Base-by-base conservation (phyloP, 2,329 filamentous ascomycete genomes). In the Mycogone perniciosa region DNA sequence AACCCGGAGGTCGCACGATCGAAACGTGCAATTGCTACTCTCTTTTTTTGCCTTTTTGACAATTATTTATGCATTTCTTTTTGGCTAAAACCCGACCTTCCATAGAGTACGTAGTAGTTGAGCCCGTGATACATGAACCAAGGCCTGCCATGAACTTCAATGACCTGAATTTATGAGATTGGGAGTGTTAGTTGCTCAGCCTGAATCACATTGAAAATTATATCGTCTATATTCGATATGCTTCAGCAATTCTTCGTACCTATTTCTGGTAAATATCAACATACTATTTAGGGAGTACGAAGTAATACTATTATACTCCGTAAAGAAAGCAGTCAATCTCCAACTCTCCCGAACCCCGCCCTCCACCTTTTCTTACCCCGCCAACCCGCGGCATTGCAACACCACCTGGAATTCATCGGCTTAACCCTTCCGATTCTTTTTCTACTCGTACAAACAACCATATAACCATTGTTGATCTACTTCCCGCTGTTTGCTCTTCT, bases 1-100 rank as follows among this genome's bases (percentile, higher is more conserved):
- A 62, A 62, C 60, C 60, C 60, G 60, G 60, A 62, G 60, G 60
- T 56, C 59, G 55, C 53, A 60, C 57, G 60, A 62, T 62, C 60
- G 60, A 62, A 62, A 61, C 60, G 59, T 60, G 56, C 54, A 64
- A 62, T 62, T 65, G 62, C 62, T 65, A 65, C 9, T 5, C 11
- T 48, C n/a, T 44, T 39, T 52, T 52, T 56, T 37, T 55, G 50
- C 1, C 4, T 33, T 31, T 35, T 30, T 29, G 44, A 42, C 30
- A 43, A 30, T 20, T 11, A 6, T 9, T 7, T 20, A 20, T 20
- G 20, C 31, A 31, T 3, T 6, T 44, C 20, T 27, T 27, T 31
- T 38, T n/a, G 4, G 1, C 10, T 6, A 7, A 2, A 26, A 9
- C 31, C 31, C 10, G 3, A 20, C 20, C 20, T 20, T 20, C 20